phyloP scores from a whole-genome alignment of 495 filamentous ascomycete species.

The Tuber umbilicatum region DNA sequence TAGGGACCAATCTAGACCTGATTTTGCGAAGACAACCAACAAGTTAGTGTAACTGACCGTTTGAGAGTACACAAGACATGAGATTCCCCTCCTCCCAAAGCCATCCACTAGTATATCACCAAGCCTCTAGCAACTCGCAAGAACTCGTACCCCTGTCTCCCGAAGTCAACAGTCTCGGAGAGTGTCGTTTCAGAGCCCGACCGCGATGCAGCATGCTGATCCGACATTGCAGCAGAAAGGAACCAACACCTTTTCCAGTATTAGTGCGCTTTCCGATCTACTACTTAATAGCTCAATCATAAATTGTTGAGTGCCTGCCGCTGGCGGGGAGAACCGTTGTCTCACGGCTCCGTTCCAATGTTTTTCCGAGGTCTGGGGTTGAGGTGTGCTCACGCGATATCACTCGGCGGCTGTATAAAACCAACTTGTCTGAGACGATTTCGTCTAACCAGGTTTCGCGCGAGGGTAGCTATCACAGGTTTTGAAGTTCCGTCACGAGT shows the following conservation, averaged over 20 bases:
- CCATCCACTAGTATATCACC: not conserved
- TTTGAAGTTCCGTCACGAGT: not conserved
- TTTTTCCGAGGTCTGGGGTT: not conserved
- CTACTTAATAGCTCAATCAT: not conserved
- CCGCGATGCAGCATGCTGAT: not conserved
- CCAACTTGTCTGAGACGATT: not conserved
- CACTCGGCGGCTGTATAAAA: not conserved
- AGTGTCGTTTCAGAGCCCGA: not conserved
- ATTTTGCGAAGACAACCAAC: not conserved
- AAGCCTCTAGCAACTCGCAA: not conserved
- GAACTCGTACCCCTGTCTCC: not conserved
- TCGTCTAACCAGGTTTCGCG: not conserved
- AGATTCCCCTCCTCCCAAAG: not conserved
- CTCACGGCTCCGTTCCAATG: not conserved
- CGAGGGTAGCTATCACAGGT: not conserved
- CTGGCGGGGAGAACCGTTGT: not conserved
- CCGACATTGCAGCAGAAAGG: not conserved
- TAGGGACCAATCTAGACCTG: not conserved
- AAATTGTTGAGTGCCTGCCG: not conserved
- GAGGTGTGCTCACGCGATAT: not conserved
- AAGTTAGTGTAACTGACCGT: not conserved
- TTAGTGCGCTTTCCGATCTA: not conserved
- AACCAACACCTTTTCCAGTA: not conserved
- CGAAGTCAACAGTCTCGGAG: not conserved
- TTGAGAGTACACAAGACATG: not conserved